Percentiles rank a stretch among this genome's conserved stretches.
Evolutionary conservation across 129 eudicot genomes (phyloP).

Genomic region (Chrysanthemum lavandulifolium): DNA sequence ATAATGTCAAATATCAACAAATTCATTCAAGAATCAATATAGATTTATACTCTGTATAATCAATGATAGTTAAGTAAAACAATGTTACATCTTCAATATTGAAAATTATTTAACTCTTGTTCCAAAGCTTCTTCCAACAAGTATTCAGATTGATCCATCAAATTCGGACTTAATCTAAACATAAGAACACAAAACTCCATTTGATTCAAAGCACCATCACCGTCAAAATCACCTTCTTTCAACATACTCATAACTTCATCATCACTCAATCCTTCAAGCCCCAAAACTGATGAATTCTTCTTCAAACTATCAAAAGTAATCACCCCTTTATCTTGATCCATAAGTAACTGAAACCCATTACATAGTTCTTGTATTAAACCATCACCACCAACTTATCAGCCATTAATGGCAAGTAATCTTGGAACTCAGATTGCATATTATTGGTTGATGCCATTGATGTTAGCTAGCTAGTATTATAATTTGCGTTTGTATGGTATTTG

Average conservation of each 20-base stretch:
- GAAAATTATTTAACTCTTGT: constrained; percentile 25
- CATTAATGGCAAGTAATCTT: constrained; percentile 73
- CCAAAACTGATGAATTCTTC: constrained; percentile 56
- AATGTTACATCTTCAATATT: neutral
- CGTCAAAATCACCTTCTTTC: constrained; percentile 74
- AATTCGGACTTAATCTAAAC: constrained; percentile 83
- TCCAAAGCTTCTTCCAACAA: constrained; percentile 73
- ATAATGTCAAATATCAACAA: neutral
- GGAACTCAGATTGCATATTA: constrained; percentile 34
- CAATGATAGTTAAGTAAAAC: neutral
- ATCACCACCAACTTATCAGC: constrained; percentile 76
- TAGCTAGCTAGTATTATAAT: neutral
- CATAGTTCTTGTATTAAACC: constrained; percentile 66
- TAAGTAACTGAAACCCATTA: constrained; percentile 57
- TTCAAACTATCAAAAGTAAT: constrained; percentile 75
- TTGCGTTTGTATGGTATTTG: neutral
- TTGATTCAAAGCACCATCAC: constrained; percentile 71
- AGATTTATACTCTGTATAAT: too few species aligned
- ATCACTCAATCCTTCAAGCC: constrained; percentile 56
- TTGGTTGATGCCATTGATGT: constrained; percentile 33
- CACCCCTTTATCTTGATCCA: constrained; percentile 68
- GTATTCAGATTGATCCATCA: constrained; percentile 67
- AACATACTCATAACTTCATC: constrained; percentile 57
- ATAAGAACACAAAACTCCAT: constrained; percentile 91
- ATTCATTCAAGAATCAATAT: neutral